Base-by-base conservation (phyloP, 805 yeast species). In the Candida qinlingensis region DNA sequence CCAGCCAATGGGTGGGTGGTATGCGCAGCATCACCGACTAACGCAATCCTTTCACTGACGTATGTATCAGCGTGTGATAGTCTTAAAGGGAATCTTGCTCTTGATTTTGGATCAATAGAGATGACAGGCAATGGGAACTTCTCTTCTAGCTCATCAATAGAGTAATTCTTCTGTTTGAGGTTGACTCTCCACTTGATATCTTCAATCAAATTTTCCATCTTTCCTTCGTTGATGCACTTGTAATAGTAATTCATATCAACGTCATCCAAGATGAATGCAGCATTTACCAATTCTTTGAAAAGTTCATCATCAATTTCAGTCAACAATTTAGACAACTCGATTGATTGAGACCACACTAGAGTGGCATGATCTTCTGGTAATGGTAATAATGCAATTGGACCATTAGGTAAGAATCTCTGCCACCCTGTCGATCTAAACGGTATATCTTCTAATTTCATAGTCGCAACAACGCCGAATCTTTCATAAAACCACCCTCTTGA, bases 11-110 rank as follows among this genome's bases (percentile, higher is more conserved):
- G 99, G 64, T 94, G 98, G 1, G 96, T 88, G 0, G 97, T 85
- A 59, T 94, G 99, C 0, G 98, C 98, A 1, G 99, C 98, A 67
- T 94, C 99, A 28, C 99, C 99, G 8, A 92, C 87, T n/a, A 94
- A 70, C 0, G 97, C 98, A 31, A 92, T 76, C 55, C 98, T 74
- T 4, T 87, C 91, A 2, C 80, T 80, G 19, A 88, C 81, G 63
- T 94, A 94, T 1, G 86, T 78, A 60, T 94, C 98, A 3, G 96
- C 96, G 62, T 94, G 97, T 25, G 90, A 81, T 70, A 92, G 67
- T 56, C 83, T 83, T 55, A 94, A 72, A 26, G 99, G 99, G 72
- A 94, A 94, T 42, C 85, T 75, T 0, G 96, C 98, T 52, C 96
- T 75, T 3, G 95, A 79, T 7, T 75, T 71, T 2, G 76, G 76